Percentiles rank a stretch among this genome's conserved stretches.
Conservation (phyloP, 2,329 filamentous ascomycete species). For the Hirsutella rhossiliensis region DNA sequence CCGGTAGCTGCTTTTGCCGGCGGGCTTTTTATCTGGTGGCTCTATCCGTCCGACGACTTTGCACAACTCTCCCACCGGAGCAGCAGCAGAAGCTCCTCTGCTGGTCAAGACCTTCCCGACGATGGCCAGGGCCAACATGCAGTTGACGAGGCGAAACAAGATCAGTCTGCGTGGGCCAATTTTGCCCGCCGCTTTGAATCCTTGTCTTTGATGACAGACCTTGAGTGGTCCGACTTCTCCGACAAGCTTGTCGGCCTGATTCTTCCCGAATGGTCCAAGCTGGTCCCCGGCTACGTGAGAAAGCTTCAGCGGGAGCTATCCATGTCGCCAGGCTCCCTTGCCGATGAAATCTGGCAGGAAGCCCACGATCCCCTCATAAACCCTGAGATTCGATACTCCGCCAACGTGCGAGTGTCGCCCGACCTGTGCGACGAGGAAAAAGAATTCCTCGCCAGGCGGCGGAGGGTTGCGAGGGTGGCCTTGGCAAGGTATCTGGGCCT, state of each 20-base stretch:
- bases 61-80: slow-evolving; percentile 18
- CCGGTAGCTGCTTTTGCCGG: slow-evolving; percentile 18
- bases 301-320: slow-evolving; percentile 85
- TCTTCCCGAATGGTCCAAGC: slow-evolving; percentile 70
- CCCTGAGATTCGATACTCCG: slow-evolving; percentile 76
- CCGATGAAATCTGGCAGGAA: slow-evolving; percentile 88
- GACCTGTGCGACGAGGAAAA: slow-evolving; percentile 77
- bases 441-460: slow-evolving; percentile 58
- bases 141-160: slow-evolving; percentile 9
- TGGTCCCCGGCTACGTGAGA: slow-evolving; percentile 61
- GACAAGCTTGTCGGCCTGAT: slow-evolving; percentile 58
- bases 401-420: slow-evolving; percentile 68
- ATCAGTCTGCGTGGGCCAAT: slow-evolving; percentile 32
- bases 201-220: slow-evolving; percentile 41
- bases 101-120: slow-evolving; percentile 2
- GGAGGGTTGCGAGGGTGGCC: slow-evolving; percentile 55
- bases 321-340: slow-evolving; percentile 75
- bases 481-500: slow-evolving; percentile 74
- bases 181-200: slow-evolving; percentile 36
- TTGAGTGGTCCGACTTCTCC: slow-evolving; percentile 42
- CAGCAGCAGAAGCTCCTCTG: slow-evolving; percentile 4
- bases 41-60: slow-evolving; percentile 32
- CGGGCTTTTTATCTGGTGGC: slow-evolving; percentile 28
- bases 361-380: slow-evolving; percentile 74
- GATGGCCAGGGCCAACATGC: slow-evolving; percentile 8